Percentiles rank a stretch among this genome's conserved stretches.
Evolutionary conservation across 768 basidiomycete genomes (phyloP).

Genomic region (Boletus insuetus): DNA sequence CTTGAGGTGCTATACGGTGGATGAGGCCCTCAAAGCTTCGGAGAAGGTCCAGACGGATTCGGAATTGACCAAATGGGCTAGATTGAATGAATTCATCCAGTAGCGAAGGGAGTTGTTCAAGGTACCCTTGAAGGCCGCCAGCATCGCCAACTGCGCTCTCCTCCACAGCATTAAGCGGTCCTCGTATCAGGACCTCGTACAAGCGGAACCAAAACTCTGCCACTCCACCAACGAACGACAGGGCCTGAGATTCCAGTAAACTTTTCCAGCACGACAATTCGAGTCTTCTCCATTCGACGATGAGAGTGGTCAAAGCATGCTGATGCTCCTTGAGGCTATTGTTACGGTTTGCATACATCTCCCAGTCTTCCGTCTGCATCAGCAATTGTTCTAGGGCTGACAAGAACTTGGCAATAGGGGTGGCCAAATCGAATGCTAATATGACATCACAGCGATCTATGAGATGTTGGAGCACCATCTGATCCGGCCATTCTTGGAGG

Average conservation of each 20-base stretch:
- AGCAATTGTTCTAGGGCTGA: slow-evolving; percentile 83
- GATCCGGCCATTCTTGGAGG: slow-evolving; percentile 89
- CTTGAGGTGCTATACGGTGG: slow-evolving; percentile 32
- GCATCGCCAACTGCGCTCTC: slow-evolving; percentile 34
- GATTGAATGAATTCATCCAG: slow-evolving; percentile 75
- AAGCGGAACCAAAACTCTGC: slow-evolving; percentile 91
- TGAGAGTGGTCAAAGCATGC: slow-evolving; percentile 60
- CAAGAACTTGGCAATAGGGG: slow-evolving; percentile 80
- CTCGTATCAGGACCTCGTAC: slow-evolving; percentile 75
- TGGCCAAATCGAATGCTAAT: slow-evolving; percentile 55
- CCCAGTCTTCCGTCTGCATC: slow-evolving; percentile 91
- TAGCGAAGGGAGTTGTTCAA: slow-evolving; percentile 68
- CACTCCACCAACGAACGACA: slow-evolving; percentile 39
- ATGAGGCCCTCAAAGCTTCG: slow-evolving; percentile 61
- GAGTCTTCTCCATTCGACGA: slow-evolving; percentile 87
- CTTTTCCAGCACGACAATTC: slow-evolving; percentile 87
- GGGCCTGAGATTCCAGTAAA: slow-evolving; percentile 70
- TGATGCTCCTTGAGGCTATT: slow-evolving; percentile 74
- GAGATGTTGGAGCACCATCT: slow-evolving; percentile 93
- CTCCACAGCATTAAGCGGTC: slow-evolving; percentile 47
- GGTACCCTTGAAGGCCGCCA: slow-evolving; percentile 45
- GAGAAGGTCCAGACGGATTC: slow-evolving; percentile 63
- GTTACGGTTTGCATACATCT: slow-evolving; percentile 89
- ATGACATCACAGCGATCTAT: slow-evolving; percentile 65
- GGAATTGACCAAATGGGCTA: slow-evolving; percentile 84